Evolutionary conservation across 2,329 filamentous ascomycete species (phyloP).

Genomic region (Coniochaeta sp.): DNA sequence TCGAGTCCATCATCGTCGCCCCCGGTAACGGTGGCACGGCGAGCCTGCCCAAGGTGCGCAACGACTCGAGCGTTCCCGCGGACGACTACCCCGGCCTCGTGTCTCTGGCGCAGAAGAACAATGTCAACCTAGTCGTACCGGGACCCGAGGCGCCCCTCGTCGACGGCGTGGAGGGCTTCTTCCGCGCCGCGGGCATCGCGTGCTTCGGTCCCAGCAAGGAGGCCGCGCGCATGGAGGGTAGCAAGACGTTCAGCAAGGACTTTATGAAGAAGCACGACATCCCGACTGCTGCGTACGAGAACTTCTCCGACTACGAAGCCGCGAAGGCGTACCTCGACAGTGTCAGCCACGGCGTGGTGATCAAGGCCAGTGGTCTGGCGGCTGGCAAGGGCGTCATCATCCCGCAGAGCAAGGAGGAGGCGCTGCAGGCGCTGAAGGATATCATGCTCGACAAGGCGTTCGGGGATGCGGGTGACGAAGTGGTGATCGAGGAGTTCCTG

Average conservation of each 20-base stretch:
- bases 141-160: conserved; percentile 94
- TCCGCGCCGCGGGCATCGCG: conserved; percentile 64
- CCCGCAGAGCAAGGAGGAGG: conserved; percentile 74
- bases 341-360: conserved; percentile 69
- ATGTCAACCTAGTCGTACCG: conserved; percentile 76
- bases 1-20: conserved; percentile 66
- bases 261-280: conserved; percentile 92
- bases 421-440: conserved; percentile 70
- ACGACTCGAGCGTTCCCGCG: conserved; percentile 60
- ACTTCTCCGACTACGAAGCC: conserved; percentile 71
- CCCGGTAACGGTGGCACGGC: conserved; percentile 86
- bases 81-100: conserved; percentile 76
- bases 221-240: conserved; percentile 87
- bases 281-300: conserved; percentile 84
- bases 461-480: conserved; percentile 77
- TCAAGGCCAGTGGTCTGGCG: conserved; percentile 89
- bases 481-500: conserved; percentile 92
- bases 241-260: conserved; percentile 95
- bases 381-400: conserved; percentile 96
- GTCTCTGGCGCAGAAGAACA: conserved; percentile 63
- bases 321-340: conserved; percentile 69
- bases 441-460: conserved; percentile 91
- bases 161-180: conserved; percentile 80
- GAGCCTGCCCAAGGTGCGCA: conserved; percentile 62
- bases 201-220: conserved; percentile 81